phyloP scores from a whole-genome alignment of 2,329 filamentous ascomycete species.

The Onygena corvina region DNA sequence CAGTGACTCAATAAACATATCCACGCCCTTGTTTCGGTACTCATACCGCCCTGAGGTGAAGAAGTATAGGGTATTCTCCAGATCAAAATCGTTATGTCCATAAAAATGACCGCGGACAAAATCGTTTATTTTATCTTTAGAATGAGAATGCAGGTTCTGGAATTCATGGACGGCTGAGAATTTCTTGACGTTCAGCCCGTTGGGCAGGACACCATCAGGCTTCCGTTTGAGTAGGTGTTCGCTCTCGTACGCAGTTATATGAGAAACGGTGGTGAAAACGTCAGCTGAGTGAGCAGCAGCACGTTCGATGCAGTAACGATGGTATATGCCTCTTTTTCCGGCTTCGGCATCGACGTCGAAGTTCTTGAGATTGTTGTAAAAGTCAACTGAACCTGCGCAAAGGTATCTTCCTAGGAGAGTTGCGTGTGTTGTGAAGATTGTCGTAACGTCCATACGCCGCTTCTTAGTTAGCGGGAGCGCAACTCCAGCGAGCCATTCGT shows the following conservation, averaged over 20 bases:
- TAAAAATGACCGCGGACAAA: slow-evolving; percentile 98
- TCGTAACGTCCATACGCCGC: slow-evolving; percentile 89
- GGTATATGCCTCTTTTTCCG: slow-evolving; percentile 95
- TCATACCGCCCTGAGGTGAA: slow-evolving; percentile 97
- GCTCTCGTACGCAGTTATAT: slow-evolving; percentile 96
- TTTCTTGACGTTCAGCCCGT: slow-evolving; percentile 95
- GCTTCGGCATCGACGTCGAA: slow-evolving; percentile 96
- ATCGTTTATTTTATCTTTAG: slow-evolving; percentile 96
- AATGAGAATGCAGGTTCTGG: slow-evolving; percentile 91
- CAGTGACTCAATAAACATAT: slow-evolving; percentile 98
- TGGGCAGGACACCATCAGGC: slow-evolving; percentile 89
- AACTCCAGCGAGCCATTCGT: slow-evolving; percentile 95
- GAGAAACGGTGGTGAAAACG: slow-evolving; percentile 96
- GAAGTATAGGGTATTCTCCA: slow-evolving; percentile 93
- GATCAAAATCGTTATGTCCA: slow-evolving; percentile 92
- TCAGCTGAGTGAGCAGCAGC: slow-evolving; percentile 83
- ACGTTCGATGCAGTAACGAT: slow-evolving; percentile 94
- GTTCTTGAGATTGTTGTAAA: slow-evolving; percentile 96
- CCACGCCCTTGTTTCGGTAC: slow-evolving; percentile 95
- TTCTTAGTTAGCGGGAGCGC: slow-evolving; percentile 85
- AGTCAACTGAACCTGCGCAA: slow-evolving; percentile 93
- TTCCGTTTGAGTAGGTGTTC: slow-evolving; percentile 96
- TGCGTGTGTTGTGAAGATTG: slow-evolving; percentile 96
- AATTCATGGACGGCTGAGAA: slow-evolving; percentile 98
- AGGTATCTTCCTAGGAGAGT: slow-evolving; percentile 91